Percentiles rank a stretch among this genome's conserved stretches.
phyloP scores from a whole-genome alignment of 305 asterid genomes.

The Fraxinus ornus region DNA sequence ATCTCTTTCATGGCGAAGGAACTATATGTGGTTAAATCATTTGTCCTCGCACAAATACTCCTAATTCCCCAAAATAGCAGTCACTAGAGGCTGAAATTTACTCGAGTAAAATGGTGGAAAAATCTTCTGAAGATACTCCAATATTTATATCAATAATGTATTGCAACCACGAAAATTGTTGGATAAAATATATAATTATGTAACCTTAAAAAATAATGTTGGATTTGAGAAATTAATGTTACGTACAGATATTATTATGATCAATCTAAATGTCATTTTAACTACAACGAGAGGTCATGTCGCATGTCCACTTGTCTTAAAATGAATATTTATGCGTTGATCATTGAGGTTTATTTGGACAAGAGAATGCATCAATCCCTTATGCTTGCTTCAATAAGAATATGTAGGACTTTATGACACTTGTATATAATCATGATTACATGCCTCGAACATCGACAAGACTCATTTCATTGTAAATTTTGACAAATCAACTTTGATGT shows the following conservation, averaged over 20 bases:
- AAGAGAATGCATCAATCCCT: not conserved
- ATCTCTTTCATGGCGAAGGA: conserved; percentile 19
- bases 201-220: not conserved
- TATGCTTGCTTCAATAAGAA: not conserved
- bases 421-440: not conserved
- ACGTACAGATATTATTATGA: too few relatives aligned
- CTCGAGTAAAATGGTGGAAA: not conserved
- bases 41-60: not conserved
- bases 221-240: not conserved
- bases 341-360: not conserved
- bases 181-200: not conserved
- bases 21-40: conserved; percentile 4
- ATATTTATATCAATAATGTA: too few relatives aligned
- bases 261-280: not conserved
- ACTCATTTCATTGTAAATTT: not conserved
- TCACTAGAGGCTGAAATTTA: not conserved
- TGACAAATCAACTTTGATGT: not conserved
- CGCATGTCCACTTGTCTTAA: not conserved
- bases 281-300: too few relatives aligned
- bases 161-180: not conserved
- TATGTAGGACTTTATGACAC: not conserved
- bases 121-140: not conserved
- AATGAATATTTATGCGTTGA: not conserved
- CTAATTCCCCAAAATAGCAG: conserved; percentile 1
- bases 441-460: not conserved